phyloP scores from a whole-genome alignment of 768 basidiomycete genomes.

The Collybia sp. region DNA sequence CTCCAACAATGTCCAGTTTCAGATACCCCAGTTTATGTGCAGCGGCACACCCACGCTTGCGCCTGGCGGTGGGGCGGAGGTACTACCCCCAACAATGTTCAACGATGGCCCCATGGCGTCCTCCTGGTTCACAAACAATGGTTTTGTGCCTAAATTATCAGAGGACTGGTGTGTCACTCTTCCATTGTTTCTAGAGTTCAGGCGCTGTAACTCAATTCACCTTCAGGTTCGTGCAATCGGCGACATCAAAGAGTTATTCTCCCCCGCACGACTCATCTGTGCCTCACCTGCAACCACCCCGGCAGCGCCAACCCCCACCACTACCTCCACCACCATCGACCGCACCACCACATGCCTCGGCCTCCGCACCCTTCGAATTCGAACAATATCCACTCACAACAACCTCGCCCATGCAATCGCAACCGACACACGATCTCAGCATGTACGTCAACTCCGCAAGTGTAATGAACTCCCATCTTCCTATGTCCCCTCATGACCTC shows the following conservation, averaged over 20 bases:
- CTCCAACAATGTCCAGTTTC: slow-evolving; percentile 31
- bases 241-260: background rate
- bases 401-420: slow-evolving; percentile 1
- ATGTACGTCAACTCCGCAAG: too few species aligned
- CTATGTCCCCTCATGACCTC: background rate
- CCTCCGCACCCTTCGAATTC: slow-evolving; percentile 21
- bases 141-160: slow-evolving; percentile 21
- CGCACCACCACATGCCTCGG: background rate
- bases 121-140: slow-evolving; percentile 48
- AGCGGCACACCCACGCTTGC: slow-evolving; percentile 55
- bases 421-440: too few species aligned
- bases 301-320: too few species aligned
- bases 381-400: slow-evolving; percentile 3
- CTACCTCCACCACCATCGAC: slow-evolving; percentile 4
- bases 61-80: slow-evolving; percentile 71
- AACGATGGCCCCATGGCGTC: slow-evolving; percentile 23
- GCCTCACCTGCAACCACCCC: too few species aligned
- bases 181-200: too few species aligned
- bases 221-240: too few species aligned
- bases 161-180: slow-evolving; percentile 8
- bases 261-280: background rate
- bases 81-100: slow-evolving; percentile 46
- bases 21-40: slow-evolving; percentile 65
- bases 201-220: too few species aligned
- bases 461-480: background rate